Evolutionary conservation across 768 basidiomycete genomes (phyloP).

Genomic region (Pleurotus cornucopiae): DNA sequence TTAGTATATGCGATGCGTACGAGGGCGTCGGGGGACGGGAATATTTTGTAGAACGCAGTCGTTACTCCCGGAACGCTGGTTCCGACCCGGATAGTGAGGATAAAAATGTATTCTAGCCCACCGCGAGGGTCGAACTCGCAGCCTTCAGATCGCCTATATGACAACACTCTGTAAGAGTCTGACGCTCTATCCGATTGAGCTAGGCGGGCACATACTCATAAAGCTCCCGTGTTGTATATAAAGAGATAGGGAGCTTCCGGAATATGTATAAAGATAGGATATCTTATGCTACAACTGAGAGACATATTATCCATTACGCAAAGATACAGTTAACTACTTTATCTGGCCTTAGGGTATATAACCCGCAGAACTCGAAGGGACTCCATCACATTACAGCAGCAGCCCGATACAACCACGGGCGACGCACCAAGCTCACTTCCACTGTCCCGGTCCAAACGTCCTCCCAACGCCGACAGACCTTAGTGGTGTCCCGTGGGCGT

Average conservation of each 20-base stretch:
- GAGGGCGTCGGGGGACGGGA: background rate
- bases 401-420: no score
- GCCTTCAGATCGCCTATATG: conserved; percentile 57
- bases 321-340: no score
- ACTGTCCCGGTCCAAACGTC: conserved; percentile 21
- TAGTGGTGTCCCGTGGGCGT: conserved; percentile 33
- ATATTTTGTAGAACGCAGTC: background rate
- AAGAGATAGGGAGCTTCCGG: no score
- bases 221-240: no score
- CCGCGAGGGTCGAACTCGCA: conserved; percentile 85
- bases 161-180: conserved; percentile 38
- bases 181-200: conserved; percentile 67
- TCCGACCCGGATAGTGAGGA: background rate
- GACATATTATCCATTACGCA: no score
- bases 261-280: no score
- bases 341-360: no score
- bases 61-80: background rate
- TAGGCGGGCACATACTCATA: conserved; percentile 38
- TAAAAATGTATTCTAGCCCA: conserved; percentile 43
- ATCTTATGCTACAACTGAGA: no score
- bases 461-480: conserved; percentile 18
- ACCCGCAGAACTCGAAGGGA: no score
- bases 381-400: no score
- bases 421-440: no score
- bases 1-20: background rate